Conservation (phyloP, 768 basidiomycete genomes). For the Tulasnella sp. region DNA sequence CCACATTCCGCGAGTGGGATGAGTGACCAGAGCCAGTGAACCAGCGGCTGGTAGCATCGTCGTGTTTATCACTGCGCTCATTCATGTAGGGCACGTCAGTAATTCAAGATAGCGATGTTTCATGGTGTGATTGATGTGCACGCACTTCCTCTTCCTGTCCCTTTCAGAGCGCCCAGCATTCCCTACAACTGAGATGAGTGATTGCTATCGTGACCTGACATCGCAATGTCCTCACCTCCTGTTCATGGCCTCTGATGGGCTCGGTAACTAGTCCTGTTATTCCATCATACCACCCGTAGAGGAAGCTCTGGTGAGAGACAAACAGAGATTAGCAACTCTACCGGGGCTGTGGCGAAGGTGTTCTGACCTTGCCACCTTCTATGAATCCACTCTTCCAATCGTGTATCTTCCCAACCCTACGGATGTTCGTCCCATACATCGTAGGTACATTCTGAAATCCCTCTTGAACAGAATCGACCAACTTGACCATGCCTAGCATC, state of each 20-base stretch:
- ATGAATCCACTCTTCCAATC: conserved; percentile 46
- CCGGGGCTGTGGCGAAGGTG: background rate
- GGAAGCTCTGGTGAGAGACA: background rate
- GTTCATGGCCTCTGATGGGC: conserved; percentile 42
- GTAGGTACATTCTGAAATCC: conserved; percentile 47
- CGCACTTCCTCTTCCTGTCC: conserved; percentile 41
- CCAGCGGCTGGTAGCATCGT: conserved; percentile 39
- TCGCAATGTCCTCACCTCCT: conserved; percentile 37
- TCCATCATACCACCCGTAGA: conserved; percentile 42
- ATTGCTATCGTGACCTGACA: background rate
- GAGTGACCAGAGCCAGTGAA: conserved; percentile 38
- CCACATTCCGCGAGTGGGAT: conserved; percentile 42
- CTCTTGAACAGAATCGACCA: conserved; percentile 45
- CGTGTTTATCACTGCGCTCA: conserved; percentile 37
- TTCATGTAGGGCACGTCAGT: background rate
- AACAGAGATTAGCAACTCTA: background rate
- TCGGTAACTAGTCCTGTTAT: conserved; percentile 44
- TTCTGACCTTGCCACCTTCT: conserved; percentile 48
- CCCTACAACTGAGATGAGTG: conserved; percentile 35
- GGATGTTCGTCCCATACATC: conserved; percentile 45
- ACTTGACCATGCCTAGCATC: conserved; percentile 44
- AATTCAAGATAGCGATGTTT: background rate
- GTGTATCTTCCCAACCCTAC: conserved; percentile 45
- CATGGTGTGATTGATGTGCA: conserved; percentile 6
- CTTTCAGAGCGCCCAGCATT: conserved; percentile 40